Base-by-base conservation (phyloP, 805 yeast species). In the Scheffersomyces lignosus region DNA sequence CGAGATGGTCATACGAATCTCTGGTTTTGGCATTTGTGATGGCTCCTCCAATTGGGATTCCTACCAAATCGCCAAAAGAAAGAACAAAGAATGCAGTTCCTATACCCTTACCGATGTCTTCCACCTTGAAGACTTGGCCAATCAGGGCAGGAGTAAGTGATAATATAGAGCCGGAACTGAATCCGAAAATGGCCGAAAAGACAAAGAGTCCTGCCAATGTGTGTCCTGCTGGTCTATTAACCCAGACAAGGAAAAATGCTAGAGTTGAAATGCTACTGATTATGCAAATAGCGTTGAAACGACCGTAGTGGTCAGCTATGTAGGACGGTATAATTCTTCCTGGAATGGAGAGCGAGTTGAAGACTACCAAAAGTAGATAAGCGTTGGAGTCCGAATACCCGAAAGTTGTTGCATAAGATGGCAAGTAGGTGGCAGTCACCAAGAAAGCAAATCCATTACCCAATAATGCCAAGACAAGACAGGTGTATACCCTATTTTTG, bases 391-490 rank as follows among this genome's bases (percentile, higher is more conserved):
- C 41, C 13, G 48, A 29, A 29, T 39, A 41, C 1, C 63, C 64
- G 27, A 45, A 49, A 3, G 60, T 51, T 9, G 53, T 47, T 4
- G 60, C 49, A 36, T 53, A 59, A 4, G 60, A 47, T 4, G 58
- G 46, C 17, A 59, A 29, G 39, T 49, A 54, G 3, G 59, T 52
- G 38, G 45, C 33, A 14, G 63, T 41, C 27, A 55, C 40, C 37
- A 54, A 43, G 40, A 56, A 55, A 15, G 61, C 61, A 44, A 56
- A 49, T n/a, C 64, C 61, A 41, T 58, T 58, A 6, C 58, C 58
- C 10, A 58, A 38, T 29, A 58, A 44, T 13, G 57, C 52, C 14
- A 52, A 18, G n/a, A 56, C 62, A 18, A 59, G 32, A 31, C 50
- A 40, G 3, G 54, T 33, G 37, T 48, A 59, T 15, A 48, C 46